Evolutionary conservation across 306 rosid species (phyloP), one percentile per base, ranked within the genome.

Genomic region (Pterocarpus santalinus): DNA sequence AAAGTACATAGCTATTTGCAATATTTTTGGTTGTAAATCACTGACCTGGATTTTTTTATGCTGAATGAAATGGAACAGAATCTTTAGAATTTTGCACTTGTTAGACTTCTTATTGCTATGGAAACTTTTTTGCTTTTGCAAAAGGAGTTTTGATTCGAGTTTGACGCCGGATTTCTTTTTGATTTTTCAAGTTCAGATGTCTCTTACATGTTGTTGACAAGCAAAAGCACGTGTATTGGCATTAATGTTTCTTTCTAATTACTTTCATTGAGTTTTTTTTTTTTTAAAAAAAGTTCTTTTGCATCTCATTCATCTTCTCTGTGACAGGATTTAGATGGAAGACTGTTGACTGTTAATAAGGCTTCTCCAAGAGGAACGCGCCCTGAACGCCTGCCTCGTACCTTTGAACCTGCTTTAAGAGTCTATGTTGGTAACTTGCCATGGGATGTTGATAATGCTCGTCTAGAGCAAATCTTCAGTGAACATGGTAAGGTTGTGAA

Each of bases 401-500:
- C 46, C 41, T 92, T 81, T 66, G 91, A 85, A 64, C 61, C 90
- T 3, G 14, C 82, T 63, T 81, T 76, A 47, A 87, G 91, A 86
- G 82, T 88, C 84, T 96, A 93, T 76, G 99, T 90, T 9, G 97
- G 97, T 61, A 96, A 96, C 85, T 90, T 96, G 77, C 92, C 99
- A 66, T 96, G 99, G 99, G 90, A 90, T 77, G 83, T 91, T 61
- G 99, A 96, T 71, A 85, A 84, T 61, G 69, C 36, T 61, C 86
- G 87, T 46, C 84, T 96, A 60, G 92, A 90, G 87, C 91, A 92
- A 75, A 4, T 93, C 72, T 96, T 96, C 87, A 92, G 94, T 8
- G 96, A 92, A 68, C 98, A 96, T 17, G 99, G 99, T 66, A 86
- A 90, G 79, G 92, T 96, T 57, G 86, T 81, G 36, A 90, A 75